Evolutionary conservation across 805 yeast species (phyloP).

Genomic region (Jamesozyma lodderae): DNA sequence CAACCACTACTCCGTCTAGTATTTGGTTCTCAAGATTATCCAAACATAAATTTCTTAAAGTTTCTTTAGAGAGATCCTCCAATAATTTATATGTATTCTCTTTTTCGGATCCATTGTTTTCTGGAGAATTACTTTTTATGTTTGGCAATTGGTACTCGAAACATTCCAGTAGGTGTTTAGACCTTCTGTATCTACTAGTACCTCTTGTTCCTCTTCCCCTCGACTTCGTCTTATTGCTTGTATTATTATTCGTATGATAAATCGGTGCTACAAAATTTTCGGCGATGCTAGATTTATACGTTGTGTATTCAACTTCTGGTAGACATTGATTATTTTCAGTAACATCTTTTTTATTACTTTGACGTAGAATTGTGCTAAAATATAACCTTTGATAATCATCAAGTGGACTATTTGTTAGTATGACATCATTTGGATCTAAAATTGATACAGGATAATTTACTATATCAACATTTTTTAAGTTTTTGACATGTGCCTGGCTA

Average conservation of each 20-base stretch:
- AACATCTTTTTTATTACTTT: too few relatives aligned
- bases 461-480: too few relatives aligned
- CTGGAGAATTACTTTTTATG: not conserved
- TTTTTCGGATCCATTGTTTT: not conserved
- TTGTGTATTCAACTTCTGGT: not conserved
- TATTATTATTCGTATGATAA: too few relatives aligned
- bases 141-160: slow-evolving; percentile 24
- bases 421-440: slow-evolving; percentile 10
- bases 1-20: slow-evolving; percentile 1
- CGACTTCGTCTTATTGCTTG: not conserved
- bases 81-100: not conserved
- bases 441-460: slow-evolving; percentile 10
- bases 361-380: slow-evolving; percentile 11
- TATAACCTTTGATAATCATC: slow-evolving; percentile 25
- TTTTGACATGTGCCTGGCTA: too few relatives aligned
- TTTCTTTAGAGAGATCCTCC: not conserved
- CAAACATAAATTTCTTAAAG: not conserved
- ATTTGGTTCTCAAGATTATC: not conserved
- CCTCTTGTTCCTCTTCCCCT: not conserved
- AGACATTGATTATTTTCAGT: slow-evolving; percentile 3
- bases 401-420: slow-evolving; percentile 15
- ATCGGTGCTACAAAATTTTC: not conserved
- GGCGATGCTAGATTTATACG: slow-evolving; percentile 1
- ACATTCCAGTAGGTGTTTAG: slow-evolving; percentile 11
- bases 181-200: not conserved